Conservation (phyloP, 192 early-diverging fungal genomes). For the Ambispora gerdemannii region DNA sequence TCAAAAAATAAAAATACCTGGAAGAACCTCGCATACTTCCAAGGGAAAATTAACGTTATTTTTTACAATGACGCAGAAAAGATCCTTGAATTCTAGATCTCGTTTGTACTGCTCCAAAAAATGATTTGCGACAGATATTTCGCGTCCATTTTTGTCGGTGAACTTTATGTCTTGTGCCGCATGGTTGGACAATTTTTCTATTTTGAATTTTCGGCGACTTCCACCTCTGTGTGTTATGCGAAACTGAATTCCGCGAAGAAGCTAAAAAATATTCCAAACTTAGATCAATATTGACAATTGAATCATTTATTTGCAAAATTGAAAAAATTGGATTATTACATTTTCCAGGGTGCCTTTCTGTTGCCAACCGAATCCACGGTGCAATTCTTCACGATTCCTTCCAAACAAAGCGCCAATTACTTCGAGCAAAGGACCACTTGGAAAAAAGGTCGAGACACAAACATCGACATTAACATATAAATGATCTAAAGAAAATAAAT, state of each 20-base stretch:
- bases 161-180: slow-evolving; percentile 75
- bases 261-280: too few species aligned
- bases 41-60: slow-evolving; percentile 13
- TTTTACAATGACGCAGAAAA: slow-evolving; percentile 12
- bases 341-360: slow-evolving; percentile 1
- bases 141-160: slow-evolving; percentile 53
- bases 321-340: neutral
- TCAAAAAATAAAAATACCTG: neutral
- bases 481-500: neutral
- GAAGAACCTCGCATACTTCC: slow-evolving; percentile 9
- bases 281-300: too few species aligned
- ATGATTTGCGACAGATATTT: slow-evolving; percentile 64
- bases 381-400: neutral
- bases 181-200: slow-evolving; percentile 60
- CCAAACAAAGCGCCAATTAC: neutral
- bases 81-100: slow-evolving; percentile 39
- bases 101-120: slow-evolving; percentile 73
- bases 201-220: slow-evolving; percentile 68
- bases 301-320: too few species aligned
- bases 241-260: slow-evolving; percentile 51
- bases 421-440: neutral
- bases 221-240: slow-evolving; percentile 62
- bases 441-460: slow-evolving; percentile 11
- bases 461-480: slow-evolving; percentile 17
- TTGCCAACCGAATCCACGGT: neutral